Evolutionary conservation across 1,284 basidiomycete genomes (phyloP), one percentile per base, ranked within the genome.

Genomic region (Puccinia polysora): DNA sequence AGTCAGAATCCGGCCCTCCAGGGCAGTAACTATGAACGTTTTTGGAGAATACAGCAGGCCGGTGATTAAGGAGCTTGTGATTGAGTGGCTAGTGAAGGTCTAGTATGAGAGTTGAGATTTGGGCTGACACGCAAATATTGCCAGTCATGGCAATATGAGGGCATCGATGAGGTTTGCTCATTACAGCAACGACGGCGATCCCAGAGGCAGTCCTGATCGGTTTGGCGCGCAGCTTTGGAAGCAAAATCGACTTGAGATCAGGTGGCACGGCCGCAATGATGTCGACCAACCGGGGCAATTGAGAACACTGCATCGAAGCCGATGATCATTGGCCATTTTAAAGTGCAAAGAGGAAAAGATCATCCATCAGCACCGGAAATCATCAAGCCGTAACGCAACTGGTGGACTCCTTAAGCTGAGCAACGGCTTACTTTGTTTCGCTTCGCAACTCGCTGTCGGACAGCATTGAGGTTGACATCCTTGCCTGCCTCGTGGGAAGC

Each of bases 81-180:
- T n/a, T n/a, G n/a, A n/a, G n/a, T n/a, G n/a, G n/a, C n/a, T n/a
- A n/a, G n/a, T n/a, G n/a, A n/a, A n/a, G n/a, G n/a, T n/a, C n/a
- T n/a, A n/a, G n/a, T 28, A 12, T 14, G 34, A 28, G 36, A 15
- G 28, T 25, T 52, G 53, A 23, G 23, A 62, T 12, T 25, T 52
- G 7, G 25, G 81, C 87, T 76, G 78, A 92, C 87, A 98, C 95
- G 82, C 96, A 98, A 65, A 99, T 97, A 79, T 98, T 97, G n/a
- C 96, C 96, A 0, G 96, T 99, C 89, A 99, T 95, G 5, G 96
- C 96, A 73, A 99, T 98, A 81, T 99, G 96, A 4, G 96, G 96
- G 83, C 96, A 99, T 63, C 96, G 86, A 84, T 99, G 96, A 1
- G 96, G 96, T 80, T 98, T 99, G 84, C 94, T 97, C 96, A 99